These are phyloP conservation scores for Termitomyces eurrhizus DNA, from an alignment of 768 basidiomycete species.

Conservation along the genomic window DNA sequence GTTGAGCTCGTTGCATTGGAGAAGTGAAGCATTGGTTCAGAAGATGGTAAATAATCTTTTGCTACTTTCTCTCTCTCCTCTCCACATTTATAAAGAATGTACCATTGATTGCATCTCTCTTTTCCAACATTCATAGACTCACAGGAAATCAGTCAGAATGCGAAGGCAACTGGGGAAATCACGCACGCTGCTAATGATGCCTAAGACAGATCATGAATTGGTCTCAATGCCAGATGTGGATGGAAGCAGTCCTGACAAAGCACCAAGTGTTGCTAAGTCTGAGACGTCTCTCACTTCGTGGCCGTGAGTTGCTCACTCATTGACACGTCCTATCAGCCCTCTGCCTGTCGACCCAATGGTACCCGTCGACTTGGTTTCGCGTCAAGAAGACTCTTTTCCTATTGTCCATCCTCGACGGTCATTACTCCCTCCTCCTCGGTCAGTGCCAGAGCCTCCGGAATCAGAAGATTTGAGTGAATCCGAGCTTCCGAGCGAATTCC, in stretches of 20 bases:
- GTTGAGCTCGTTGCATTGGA: slow-evolving; percentile 1
- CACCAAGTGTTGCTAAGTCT: slow-evolving; percentile 5
- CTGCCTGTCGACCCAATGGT: slow-evolving; percentile 9
- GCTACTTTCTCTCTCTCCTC: slow-evolving; percentile 17
- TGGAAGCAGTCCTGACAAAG: slow-evolving; percentile 2
- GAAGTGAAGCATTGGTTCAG: slow-evolving; percentile 8
- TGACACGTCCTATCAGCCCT: slow-evolving; percentile 11
- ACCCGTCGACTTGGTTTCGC: slow-evolving; percentile 5
- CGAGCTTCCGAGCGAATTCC: background rate
- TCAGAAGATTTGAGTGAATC: slow-evolving; percentile 18
- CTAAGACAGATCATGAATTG: slow-evolving; percentile 11
- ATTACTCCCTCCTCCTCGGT: slow-evolving; percentile 19
- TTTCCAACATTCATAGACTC: slow-evolving; percentile 14
- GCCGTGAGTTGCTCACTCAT: slow-evolving; percentile 11
- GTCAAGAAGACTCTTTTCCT: background rate
- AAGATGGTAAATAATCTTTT: slow-evolving; percentile 24
- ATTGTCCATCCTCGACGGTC: slow-evolving; percentile 9
- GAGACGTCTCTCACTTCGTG: slow-evolving; percentile 10
- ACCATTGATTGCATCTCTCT: slow-evolving; percentile 25
- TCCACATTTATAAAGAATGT: slow-evolving; percentile 16
- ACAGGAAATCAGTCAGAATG: slow-evolving; percentile 8
- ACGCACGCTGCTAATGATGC: slow-evolving; percentile 11
- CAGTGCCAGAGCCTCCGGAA: slow-evolving; percentile 26
- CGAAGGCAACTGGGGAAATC: slow-evolving; percentile 6
- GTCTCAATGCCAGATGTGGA: slow-evolving; percentile 2